Evolutionary conservation across 2,329 filamentous ascomycete species (phyloP).

Genomic region (Talaromyces sp.): DNA sequence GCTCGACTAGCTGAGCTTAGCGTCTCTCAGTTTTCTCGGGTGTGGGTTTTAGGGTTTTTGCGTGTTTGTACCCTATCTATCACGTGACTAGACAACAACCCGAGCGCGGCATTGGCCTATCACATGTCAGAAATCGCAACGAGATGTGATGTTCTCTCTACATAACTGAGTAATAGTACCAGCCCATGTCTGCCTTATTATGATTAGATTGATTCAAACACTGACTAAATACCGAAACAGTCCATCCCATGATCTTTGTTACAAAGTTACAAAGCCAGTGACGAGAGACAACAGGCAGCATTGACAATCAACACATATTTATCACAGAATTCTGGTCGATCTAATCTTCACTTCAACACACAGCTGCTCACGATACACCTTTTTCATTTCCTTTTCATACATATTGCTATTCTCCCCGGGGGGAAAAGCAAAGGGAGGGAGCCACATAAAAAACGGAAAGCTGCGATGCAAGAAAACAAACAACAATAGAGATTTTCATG

Average conservation of each 20-base stretch:
- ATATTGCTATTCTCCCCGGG: slow-evolving; percentile 8
- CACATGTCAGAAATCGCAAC: not conserved
- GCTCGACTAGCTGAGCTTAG: slow-evolving; percentile 23
- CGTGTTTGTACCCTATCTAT: slow-evolving; percentile 4
- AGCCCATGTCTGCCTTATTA: not conserved
- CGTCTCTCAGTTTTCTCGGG: slow-evolving; percentile 18
- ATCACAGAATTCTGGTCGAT: not conserved
- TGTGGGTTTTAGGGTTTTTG: slow-evolving; percentile 18
- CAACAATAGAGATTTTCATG: slow-evolving; percentile 26
- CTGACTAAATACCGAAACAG: not conserved
- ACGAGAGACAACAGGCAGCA: not conserved
- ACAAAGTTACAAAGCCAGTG: not conserved
- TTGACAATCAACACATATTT: not conserved
- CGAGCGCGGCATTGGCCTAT: not conserved
- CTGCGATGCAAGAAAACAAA: slow-evolving; percentile 3
- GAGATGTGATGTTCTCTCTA: not conserved
- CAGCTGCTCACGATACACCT: not conserved
- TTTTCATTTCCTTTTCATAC: slow-evolving; percentile 13
- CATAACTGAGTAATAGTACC: not conserved
- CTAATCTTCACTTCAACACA: not conserved
- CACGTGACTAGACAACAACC: slow-evolving; percentile 5
- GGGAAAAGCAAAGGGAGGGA: slow-evolving; percentile 2
- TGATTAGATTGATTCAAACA: not conserved
- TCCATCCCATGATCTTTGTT: not conserved
- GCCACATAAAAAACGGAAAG: slow-evolving; percentile 2